These are phyloP conservation scores for Saitozyma sp. DNA, from an alignment of 768 basidiomycete genomes.

Conservation along the genomic window DNA sequence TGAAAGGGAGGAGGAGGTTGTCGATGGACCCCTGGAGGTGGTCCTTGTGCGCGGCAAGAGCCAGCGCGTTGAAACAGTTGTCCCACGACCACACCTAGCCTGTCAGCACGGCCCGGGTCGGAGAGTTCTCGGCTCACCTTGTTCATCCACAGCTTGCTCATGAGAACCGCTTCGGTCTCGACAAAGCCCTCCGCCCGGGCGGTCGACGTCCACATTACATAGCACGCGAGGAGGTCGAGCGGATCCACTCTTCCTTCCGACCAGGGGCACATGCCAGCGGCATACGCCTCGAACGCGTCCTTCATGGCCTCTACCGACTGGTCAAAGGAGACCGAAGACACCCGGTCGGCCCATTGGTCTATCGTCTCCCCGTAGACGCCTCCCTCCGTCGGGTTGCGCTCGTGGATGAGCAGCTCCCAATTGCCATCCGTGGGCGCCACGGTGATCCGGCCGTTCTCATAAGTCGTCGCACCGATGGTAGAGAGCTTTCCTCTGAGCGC, in stretches of 20 bases:
- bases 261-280: background rate
- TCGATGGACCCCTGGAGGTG: background rate
- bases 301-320: background rate
- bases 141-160: constrained; percentile 6
- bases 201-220: constrained; percentile 6
- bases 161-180: constrained; percentile 1
- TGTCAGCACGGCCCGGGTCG: background rate
- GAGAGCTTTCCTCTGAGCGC: background rate
- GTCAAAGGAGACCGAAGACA: background rate
- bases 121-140: background rate
- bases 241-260: background rate
- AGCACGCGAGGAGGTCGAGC: background rate
- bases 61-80: constrained; percentile 3
- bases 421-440: background rate
- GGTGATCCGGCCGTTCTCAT: background rate
- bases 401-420: background rate
- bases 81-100: constrained; percentile 4
- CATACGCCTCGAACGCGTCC: background rate
- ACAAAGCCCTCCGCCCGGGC: background rate
- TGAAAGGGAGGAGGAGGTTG: constrained; percentile 1
- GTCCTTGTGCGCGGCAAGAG: background rate
- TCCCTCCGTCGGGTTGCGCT: background rate
- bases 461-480: background rate
- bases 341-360: too few species aligned
- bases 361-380: background rate